These are phyloP conservation scores for Picea glauca DNA, from an alignment of 75 land plant species.

Conservation along the genomic window DNA sequence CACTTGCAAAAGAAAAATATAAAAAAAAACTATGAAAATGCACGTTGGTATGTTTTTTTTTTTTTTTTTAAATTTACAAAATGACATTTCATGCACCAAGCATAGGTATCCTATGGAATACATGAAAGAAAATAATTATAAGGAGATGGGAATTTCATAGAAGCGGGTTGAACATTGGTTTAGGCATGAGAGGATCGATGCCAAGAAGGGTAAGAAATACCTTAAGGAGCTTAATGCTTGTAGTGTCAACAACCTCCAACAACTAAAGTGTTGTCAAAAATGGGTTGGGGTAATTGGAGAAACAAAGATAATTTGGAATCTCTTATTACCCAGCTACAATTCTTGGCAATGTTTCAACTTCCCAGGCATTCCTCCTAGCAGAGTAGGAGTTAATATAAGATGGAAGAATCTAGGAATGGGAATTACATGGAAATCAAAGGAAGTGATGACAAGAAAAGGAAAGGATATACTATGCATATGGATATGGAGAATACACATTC, in stretches of 20 bases:
- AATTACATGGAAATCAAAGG: not conserved
- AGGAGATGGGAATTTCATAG: slow-evolving; percentile 44
- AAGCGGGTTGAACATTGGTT: slow-evolving; percentile 74
- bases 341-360: not conserved
- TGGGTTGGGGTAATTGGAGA: not conserved
- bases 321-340: not conserved
- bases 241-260: slow-evolving; percentile 22
- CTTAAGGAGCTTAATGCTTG: slow-evolving; percentile 25
- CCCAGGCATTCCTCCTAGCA: slow-evolving; percentile 4
- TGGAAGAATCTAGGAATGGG: not conserved
- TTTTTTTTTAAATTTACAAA: not conserved
- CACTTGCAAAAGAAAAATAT: not conserved
- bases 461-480: not conserved
- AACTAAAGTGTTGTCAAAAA: not conserved
- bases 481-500: not conserved
- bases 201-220: slow-evolving; percentile 44
- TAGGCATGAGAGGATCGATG: slow-evolving; percentile 65
- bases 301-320: not conserved
- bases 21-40: not conserved
- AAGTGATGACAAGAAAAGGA: not conserved
- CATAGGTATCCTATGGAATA: slow-evolving; percentile 50
- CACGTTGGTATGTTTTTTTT: not conserved
- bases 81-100: not conserved
- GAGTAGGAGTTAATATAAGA: not conserved
- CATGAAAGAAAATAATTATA: slow-evolving; percentile 36